Evolutionary conservation across 1,284 basidiomycete genomes (phyloP).

Genomic region (Trametes polyzona): DNA sequence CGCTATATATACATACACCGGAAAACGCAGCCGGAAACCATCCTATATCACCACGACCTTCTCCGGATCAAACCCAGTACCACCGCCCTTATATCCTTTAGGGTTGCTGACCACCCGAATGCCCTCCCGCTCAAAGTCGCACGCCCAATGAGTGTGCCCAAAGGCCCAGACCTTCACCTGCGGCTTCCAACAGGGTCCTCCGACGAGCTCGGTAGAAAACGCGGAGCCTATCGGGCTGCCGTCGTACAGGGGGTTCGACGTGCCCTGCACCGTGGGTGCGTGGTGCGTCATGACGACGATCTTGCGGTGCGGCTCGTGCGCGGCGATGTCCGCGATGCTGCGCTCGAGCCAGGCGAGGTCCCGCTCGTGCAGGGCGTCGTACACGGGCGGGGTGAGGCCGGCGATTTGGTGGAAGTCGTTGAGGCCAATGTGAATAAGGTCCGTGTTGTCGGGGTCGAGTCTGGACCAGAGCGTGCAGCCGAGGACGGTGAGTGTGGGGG

Average conservation of each 20-base stretch:
- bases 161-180: slow-evolving; percentile 42
- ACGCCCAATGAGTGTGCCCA: slow-evolving; percentile 46
- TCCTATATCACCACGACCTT: slow-evolving; percentile 21
- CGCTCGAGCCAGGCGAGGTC: slow-evolving; percentile 41
- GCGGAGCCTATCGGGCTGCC: slow-evolving; percentile 35
- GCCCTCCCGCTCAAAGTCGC: slow-evolving; percentile 39
- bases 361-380: slow-evolving; percentile 32
- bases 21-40: too few relatives aligned
- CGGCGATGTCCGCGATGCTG: slow-evolving; percentile 31
- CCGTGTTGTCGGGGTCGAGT: slow-evolving; percentile 33
- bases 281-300: slow-evolving; percentile 44
- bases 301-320: slow-evolving; percentile 36
- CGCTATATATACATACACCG: too few relatives aligned
- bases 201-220: slow-evolving; percentile 38
- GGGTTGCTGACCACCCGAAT: slow-evolving; percentile 43
- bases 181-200: slow-evolving; percentile 30
- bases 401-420: slow-evolving; percentile 40
- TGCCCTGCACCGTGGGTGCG: slow-evolving; percentile 41
- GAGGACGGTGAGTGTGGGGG: slow-evolving; percentile 39
- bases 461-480: slow-evolving; percentile 47
- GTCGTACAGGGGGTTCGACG: slow-evolving; percentile 36
- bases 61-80: slow-evolving; percentile 18
- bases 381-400: slow-evolving; percentile 32
- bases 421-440: slow-evolving; percentile 32
- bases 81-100: slow-evolving; percentile 34